Percentiles rank a stretch among this genome's conserved stretches.
phyloP scores from a whole-genome alignment of 179 eudicot species.

The Spergularia azorica region DNA sequence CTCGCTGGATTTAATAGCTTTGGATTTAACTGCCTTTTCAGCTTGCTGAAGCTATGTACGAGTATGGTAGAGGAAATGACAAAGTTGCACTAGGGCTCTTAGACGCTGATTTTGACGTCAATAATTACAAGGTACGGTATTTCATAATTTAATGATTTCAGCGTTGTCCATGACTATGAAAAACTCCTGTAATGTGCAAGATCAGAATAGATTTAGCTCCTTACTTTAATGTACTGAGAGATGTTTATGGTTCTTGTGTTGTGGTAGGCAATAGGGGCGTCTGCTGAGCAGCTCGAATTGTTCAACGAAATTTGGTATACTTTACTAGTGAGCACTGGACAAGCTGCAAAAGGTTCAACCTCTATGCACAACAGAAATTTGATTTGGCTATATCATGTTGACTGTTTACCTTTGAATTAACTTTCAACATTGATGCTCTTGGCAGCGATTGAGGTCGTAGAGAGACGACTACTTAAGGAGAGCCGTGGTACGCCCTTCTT shows the following conservation, averaged over 20 bases:
- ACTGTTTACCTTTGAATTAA: neutral
- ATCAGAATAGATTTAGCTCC: too few relatives aligned
- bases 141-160: neutral
- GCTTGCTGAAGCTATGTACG: constrained; percentile 86
- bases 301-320: constrained; percentile 79
- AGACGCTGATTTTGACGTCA: constrained; percentile 69
- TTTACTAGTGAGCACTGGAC: constrained; percentile 62
- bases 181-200: neutral
- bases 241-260: too few relatives aligned
- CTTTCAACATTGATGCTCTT: neutral
- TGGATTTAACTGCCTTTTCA: constrained; percentile 23
- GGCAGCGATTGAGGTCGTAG: constrained; percentile 58
- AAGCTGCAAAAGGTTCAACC: constrained; percentile 56
- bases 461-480: constrained; percentile 43
- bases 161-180: neutral
- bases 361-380: neutral
- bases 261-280: constrained; percentile 78
- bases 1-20: too few relatives aligned
- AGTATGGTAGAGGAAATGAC: constrained; percentile 78
- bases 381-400: neutral
- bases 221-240: too few relatives aligned
- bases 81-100: constrained; percentile 55
- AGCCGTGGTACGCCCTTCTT: constrained; percentile 67
- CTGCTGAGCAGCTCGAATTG: constrained; percentile 92
- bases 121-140: constrained; percentile 75